Conservation (phyloP, 208 protist species). For the Leishmania guyanensis region DNA sequence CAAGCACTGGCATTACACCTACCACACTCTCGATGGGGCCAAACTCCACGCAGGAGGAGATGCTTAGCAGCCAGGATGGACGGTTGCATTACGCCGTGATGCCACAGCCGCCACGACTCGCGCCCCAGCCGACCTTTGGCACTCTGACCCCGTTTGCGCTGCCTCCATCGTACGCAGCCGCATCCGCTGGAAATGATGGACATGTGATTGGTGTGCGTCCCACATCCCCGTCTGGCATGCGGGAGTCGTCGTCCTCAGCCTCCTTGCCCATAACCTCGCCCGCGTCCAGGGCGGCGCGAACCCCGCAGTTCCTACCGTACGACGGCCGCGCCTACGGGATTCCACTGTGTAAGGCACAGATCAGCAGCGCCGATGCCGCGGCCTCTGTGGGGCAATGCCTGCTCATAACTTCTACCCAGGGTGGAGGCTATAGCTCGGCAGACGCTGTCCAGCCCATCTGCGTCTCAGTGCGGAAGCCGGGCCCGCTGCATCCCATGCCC, state of each 20-base stretch:
- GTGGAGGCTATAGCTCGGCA: neutral
- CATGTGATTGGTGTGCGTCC: neutral
- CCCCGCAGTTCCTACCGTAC: constrained; percentile 43
- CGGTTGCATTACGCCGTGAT: neutral
- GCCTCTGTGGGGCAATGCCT: neutral
- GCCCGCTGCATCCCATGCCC: neutral
- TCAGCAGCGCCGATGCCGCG: constrained; percentile 16
- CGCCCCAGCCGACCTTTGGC: constrained; percentile 2
- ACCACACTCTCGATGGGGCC: neutral
- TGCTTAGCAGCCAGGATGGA: constrained; percentile 10
- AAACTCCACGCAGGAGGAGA: constrained; percentile 17
- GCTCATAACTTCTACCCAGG: neutral
- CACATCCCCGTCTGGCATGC: neutral
- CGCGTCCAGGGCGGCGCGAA: neutral
- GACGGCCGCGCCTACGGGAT: constrained; percentile 62
- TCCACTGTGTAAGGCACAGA: neutral
- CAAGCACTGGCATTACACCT: constrained; percentile 9
- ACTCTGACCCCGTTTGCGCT: neutral
- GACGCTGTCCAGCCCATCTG: neutral
- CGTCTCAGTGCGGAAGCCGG: neutral
- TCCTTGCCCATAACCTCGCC: neutral
- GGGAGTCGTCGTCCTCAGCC: neutral
- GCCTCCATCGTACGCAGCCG: constrained; percentile 12
- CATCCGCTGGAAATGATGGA: neutral
- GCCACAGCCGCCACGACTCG: constrained; percentile 19